Conservation (phyloP, 2,329 filamentous ascomycete species). For the Gaeumannomyces sp. region DNA sequence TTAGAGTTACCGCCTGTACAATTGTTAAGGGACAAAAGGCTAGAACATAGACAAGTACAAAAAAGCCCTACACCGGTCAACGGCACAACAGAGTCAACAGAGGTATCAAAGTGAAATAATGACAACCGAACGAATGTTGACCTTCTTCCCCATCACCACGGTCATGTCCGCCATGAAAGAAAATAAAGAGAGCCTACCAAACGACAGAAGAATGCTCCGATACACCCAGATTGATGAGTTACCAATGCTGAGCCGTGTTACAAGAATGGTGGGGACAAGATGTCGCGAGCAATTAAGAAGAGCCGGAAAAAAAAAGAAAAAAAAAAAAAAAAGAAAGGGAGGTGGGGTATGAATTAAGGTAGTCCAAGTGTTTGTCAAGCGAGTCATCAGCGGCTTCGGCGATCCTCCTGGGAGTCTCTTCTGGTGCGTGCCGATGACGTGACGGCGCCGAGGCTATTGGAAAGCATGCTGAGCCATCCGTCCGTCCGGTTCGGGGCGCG, state of each 20-base stretch:
- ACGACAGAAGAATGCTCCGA: not conserved
- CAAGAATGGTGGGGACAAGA: not conserved
- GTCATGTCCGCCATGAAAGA: too few species aligned
- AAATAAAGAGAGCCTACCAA: not conserved
- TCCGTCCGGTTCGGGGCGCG: not conserved
- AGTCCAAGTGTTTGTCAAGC: not conserved
- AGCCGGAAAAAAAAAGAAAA: not conserved
- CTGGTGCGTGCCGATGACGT: not conserved
- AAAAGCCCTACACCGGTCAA: too few species aligned
- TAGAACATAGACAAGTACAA: too few species aligned
- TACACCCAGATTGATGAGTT: not conserved
- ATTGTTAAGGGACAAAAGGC: too few species aligned
- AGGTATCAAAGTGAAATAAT: too few species aligned
- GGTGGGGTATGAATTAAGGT: not conserved
- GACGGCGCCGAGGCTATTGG: constrained; percentile 5
- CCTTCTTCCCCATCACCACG: too few species aligned
- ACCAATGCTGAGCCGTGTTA: not conserved
- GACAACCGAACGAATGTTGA: too few species aligned
- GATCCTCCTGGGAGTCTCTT: not conserved
- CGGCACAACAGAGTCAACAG: too few species aligned
- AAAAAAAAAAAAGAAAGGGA: not conserved
- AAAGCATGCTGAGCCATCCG: constrained; percentile 6
- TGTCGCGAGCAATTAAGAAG: not conserved
- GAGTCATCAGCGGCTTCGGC: not conserved
- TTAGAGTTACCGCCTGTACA: too few species aligned